A percentile compares a stretch with the other conserved stretches of the same genome.
Evolutionary conservation across 2,329 filamentous ascomycete genomes (phyloP).

Genomic region (Fusarium sp.): DNA sequence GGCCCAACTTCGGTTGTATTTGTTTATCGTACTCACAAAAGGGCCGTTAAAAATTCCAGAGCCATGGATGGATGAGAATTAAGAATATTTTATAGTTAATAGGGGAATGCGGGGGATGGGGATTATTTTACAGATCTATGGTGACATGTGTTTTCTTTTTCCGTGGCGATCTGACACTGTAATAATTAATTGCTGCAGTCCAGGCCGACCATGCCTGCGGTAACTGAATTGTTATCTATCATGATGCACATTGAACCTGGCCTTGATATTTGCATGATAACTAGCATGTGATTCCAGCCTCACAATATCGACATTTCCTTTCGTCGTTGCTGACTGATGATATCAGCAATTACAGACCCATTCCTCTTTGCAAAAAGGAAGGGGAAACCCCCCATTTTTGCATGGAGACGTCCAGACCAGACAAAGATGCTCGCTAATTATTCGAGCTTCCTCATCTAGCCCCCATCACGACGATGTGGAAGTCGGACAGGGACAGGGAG

Average conservation of each 20-base stretch:
- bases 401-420: background rate
- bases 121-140: conserved; percentile 26
- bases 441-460: conserved; percentile 3
- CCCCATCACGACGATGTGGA: conserved; percentile 1
- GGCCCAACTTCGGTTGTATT: background rate
- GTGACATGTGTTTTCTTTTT: conserved; percentile 11
- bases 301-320: background rate
- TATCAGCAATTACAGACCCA: background rate
- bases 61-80: background rate
- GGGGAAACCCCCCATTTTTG: background rate
- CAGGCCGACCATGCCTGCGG: background rate
- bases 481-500: conserved; percentile 14
- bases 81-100: conserved; percentile 10
- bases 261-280: background rate
- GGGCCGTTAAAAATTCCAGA: conserved; percentile 9
- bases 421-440: background rate
- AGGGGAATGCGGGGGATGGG: conserved; percentile 25
- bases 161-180: conserved; percentile 6
- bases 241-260: background rate
- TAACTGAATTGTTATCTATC: background rate
- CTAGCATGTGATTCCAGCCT: conserved; percentile 28
- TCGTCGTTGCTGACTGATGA: background rate
- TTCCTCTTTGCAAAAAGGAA: conserved; percentile 5
- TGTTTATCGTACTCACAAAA: conserved; percentile 4
- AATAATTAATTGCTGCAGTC: conserved; percentile 1